A percentile compares a stretch with the other conserved stretches of the same genome.
These are phyloP conservation scores for Xylaria longipes DNA, from an alignment of 495 filamentous ascomycete genomes.

Conservation along the genomic window DNA sequence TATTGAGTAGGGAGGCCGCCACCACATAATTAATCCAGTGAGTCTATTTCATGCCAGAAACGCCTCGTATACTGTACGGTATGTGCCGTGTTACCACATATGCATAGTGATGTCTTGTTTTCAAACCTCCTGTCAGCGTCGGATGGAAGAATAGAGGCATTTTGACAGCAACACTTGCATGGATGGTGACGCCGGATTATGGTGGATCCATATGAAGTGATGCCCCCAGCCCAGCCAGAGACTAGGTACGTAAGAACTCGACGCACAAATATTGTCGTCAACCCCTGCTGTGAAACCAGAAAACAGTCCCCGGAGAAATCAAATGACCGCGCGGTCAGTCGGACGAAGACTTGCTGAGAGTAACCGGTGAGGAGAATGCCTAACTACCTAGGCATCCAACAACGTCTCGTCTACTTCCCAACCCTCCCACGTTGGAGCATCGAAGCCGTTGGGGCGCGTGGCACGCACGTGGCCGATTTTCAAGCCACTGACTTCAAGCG, in stretches of 20 bases:
- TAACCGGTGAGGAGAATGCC: slow-evolving; percentile 13
- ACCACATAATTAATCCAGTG: not conserved
- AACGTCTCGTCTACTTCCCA: slow-evolving; percentile 51
- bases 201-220: not conserved
- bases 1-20: not conserved
- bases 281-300: slow-evolving; percentile 16
- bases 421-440: slow-evolving; percentile 58
- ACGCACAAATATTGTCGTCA: not conserved
- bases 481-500: slow-evolving; percentile 53
- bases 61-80: slow-evolving; percentile 13
- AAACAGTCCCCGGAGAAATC: not conserved
- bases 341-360: slow-evolving; percentile 18
- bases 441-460: slow-evolving; percentile 64
- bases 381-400: slow-evolving; percentile 36
- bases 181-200: not conserved
- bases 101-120: not conserved
- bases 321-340: slow-evolving; percentile 12
- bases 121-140: not conserved
- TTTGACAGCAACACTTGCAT: slow-evolving; percentile 13
- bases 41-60: not conserved
- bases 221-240: not conserved
- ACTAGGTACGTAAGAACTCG: not conserved
- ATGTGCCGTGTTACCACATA: not conserved
- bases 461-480: slow-evolving; percentile 60
- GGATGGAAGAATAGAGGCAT: not conserved